Conservation (phyloP, 495 filamentous ascomycete genomes). For the Amphirosellinia nigrospora region DNA sequence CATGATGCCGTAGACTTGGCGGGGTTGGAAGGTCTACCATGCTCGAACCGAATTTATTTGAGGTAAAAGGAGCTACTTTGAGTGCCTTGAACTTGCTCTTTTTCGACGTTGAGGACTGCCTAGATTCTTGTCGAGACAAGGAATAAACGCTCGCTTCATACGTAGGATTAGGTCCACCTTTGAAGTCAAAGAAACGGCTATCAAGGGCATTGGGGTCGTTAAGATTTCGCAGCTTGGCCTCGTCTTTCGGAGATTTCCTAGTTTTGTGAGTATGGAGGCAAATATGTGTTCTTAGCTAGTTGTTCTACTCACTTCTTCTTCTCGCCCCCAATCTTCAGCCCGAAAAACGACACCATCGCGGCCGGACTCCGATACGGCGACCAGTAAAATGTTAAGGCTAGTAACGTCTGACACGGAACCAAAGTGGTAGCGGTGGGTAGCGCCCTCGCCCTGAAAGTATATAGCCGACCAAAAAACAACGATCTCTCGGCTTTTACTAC, state of each 20-base stretch:
- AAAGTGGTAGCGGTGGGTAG: not conserved
- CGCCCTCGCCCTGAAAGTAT: not conserved
- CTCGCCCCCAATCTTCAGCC: slow-evolving; percentile 52
- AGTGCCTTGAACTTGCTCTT: slow-evolving; percentile 31
- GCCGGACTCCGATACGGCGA: not conserved
- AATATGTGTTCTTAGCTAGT: not conserved
- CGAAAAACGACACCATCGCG: slow-evolving; percentile 59
- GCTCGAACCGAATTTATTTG: slow-evolving; percentile 45
- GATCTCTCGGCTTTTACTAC: not conserved
- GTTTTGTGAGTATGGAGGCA: slow-evolving; percentile 26
- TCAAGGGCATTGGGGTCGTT: slow-evolving; percentile 12
- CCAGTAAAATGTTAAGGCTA: not conserved
- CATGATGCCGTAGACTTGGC: slow-evolving; percentile 39
- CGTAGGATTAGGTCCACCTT: slow-evolving; percentile 13
- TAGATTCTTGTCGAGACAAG: slow-evolving; percentile 16
- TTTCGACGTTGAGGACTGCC: slow-evolving; percentile 4
- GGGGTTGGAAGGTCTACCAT: slow-evolving; percentile 45
- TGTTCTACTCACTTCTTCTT: slow-evolving; percentile 55
- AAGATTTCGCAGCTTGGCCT: slow-evolving; percentile 13
- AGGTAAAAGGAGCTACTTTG: slow-evolving; percentile 38
- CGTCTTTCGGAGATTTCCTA: slow-evolving; percentile 44
- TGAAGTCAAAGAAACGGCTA: slow-evolving; percentile 3
- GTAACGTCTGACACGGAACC: not conserved
- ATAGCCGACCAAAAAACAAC: not conserved
- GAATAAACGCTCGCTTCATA: slow-evolving; percentile 18